Base-by-base conservation (phyloP, 2,329 filamentous ascomycete genomes). In the Beauveria australis region DNA sequence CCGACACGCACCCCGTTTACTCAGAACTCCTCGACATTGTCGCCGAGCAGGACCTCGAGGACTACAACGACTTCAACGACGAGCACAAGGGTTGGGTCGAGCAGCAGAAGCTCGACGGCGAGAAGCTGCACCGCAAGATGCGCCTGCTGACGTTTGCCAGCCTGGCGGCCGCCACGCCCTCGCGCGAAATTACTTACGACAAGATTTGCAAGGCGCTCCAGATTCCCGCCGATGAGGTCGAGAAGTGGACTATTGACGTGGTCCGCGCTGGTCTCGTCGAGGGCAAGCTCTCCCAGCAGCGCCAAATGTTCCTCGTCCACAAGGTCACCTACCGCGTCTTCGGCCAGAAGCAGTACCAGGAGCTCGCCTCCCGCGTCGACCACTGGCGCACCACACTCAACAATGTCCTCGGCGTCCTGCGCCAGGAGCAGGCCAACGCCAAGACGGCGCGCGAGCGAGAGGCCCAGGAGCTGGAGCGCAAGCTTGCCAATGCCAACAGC, bases 171-270 rank as follows among this genome's bases (percentile, higher is more conserved):
- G 86, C 89, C 66, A 89, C 89, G 24, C 88, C 89, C 63, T 90
- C 86, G 69, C 89, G 93, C 70, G 91, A 94, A 70, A 88, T 99
- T 58, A 88, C 93, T 63, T 99, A 99, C 78, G 81, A 82, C 66
- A 84, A 84, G 70, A 97, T 99, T 71, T 85, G 89, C 66, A 88
- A 88, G 72, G 89, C 91, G 6, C 85, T 99, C 52, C 89, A 94
- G 75, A 87, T 99, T 60, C 86, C 91, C 51, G 72, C 78, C 52
- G 87, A 89, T 65, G 91, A 97, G 65, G 91, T 97, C 47, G 94
- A 99, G 82, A 89, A 93, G 83, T 99, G 94, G 94, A 91, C 95
- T 67, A 99, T 99, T 70, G 94, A 99, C 74, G 92, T 95, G 67
- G 97, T 99, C 77, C 91, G 94, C 67, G 91, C 92, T 53, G 92